These are phyloP conservation scores for Fomitopsis pulvina DNA, from an alignment of 768 basidiomycete genomes.

Conservation along the genomic window DNA sequence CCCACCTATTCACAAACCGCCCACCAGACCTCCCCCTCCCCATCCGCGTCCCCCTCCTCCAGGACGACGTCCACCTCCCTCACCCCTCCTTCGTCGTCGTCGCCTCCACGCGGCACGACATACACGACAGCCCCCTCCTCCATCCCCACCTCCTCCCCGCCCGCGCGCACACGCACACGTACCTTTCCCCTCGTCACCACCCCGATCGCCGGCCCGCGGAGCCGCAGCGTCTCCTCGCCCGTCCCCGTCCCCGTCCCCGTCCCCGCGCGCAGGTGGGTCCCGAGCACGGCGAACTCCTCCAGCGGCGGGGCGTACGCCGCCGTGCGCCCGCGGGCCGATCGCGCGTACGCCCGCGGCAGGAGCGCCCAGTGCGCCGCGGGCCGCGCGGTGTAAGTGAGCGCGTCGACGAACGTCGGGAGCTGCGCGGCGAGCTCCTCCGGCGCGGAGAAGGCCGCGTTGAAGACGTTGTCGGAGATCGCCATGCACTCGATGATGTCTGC, in stretches of 20 bases:
- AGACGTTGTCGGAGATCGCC: constrained; percentile 52
- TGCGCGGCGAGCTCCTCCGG: constrained; percentile 12
- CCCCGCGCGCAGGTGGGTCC: constrained; percentile 11
- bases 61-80: constrained; percentile 12
- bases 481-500: constrained; percentile 59
- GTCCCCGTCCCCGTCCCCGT: neutral
- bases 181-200: constrained; percentile 18
- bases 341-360: constrained; percentile 9
- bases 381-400: constrained; percentile 23
- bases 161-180: constrained; percentile 7
- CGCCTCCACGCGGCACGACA: too few relatives aligned
- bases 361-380: constrained; percentile 19
- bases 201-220: constrained; percentile 20
- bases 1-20: constrained; percentile 11
- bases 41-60: constrained; percentile 6
- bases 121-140: constrained; percentile 18
- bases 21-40: constrained; percentile 23
- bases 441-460: constrained; percentile 41
- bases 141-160: constrained; percentile 11
- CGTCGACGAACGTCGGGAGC: constrained; percentile 16
- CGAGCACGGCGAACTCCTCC: constrained; percentile 24
- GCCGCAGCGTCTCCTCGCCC: constrained; percentile 9
- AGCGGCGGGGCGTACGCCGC: constrained; percentile 20
- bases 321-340: constrained; percentile 11
- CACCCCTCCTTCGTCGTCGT: constrained; percentile 12